Percentiles rank a stretch among this genome's conserved stretches.
phyloP scores from a whole-genome alignment of 2,329 filamentous ascomycete genomes.

The Metarhizium humberi region DNA sequence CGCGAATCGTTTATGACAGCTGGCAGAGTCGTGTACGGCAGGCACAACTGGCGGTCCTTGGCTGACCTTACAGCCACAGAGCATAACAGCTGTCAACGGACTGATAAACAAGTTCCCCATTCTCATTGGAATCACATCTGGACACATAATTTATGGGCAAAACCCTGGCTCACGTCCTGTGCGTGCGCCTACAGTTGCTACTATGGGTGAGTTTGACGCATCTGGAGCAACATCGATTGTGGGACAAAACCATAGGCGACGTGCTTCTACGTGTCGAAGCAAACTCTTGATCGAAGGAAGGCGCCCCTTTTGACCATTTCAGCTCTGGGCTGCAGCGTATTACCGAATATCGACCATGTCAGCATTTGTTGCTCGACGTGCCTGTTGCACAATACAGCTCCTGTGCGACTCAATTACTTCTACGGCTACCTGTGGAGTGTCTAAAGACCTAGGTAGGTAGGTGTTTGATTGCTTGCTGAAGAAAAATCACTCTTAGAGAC shows the following conservation, averaged over 20 bases:
- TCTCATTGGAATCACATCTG: not conserved
- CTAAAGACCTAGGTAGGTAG: too few relatives aligned
- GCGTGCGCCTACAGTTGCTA: not conserved
- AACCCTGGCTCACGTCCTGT: not conserved
- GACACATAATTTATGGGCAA: not conserved
- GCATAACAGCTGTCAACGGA: not conserved
- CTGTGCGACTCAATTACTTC: not conserved
- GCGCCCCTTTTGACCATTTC: not conserved
- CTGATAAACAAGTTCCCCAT: not conserved
- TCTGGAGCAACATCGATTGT: not conserved
- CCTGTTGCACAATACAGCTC: not conserved
- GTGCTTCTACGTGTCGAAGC: not conserved
- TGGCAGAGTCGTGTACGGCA: not conserved
- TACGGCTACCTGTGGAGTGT: not conserved
- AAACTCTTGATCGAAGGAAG: not conserved
- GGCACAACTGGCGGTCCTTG: constrained; percentile 3
- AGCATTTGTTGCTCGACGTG: not conserved
- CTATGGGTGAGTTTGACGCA: not conserved
- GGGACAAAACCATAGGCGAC: not conserved
- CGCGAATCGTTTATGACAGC: constrained; percentile 1
- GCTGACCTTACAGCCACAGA: not conserved
- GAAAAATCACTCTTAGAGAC: not conserved
- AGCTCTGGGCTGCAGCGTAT: not conserved
- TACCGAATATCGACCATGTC: not conserved
- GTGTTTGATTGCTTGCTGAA: not conserved